A percentile compares a stretch with the other conserved stretches of the same genome.
Conservation (phyloP, 352 stramenopile genomes). For the Phytophthora fragariae region DNA sequence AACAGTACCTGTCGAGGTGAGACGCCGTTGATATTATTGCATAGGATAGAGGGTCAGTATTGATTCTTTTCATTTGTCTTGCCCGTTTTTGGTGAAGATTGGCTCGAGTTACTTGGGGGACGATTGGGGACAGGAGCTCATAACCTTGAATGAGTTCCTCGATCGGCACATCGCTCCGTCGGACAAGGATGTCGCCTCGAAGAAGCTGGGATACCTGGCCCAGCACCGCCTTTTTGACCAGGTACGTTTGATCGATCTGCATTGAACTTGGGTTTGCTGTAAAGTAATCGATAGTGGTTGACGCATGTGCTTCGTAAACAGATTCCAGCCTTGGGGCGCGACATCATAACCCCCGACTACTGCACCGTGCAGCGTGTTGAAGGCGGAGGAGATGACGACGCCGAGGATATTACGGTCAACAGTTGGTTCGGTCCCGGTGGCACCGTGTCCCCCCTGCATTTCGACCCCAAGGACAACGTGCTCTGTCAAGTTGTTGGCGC, state of each 20-base stretch:
- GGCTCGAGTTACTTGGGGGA: conserved; percentile 84
- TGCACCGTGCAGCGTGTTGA: conserved; percentile 73
- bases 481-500: conserved; percentile 86
- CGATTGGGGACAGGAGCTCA: conserved; percentile 82
- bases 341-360: conserved; percentile 92
- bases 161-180: conserved; percentile 47
- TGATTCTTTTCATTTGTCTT: not conserved
- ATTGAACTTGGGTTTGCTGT: not conserved
- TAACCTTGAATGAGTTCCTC: conserved; percentile 84
- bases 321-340: conserved; percentile 79
- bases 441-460: conserved; percentile 90
- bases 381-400: conserved; percentile 42
- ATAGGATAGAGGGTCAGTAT: not conserved
- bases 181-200: not conserved
- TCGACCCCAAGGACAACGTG: conserved; percentile 91
- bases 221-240: conserved; percentile 93
- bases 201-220: conserved; percentile 77
- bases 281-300: conserved; percentile 12
- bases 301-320: conserved; percentile 37
- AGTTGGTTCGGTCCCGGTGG: conserved; percentile 86
- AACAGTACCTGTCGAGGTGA: conserved; percentile 87
- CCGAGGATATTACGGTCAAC: conserved; percentile 84
- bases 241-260: conserved; percentile 37
- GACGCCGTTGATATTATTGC: not conserved
- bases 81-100: conserved; percentile 43